Evolutionary conservation across 75 land plant species (phyloP).

Genomic region (Sequoiadendron giganteum): DNA sequence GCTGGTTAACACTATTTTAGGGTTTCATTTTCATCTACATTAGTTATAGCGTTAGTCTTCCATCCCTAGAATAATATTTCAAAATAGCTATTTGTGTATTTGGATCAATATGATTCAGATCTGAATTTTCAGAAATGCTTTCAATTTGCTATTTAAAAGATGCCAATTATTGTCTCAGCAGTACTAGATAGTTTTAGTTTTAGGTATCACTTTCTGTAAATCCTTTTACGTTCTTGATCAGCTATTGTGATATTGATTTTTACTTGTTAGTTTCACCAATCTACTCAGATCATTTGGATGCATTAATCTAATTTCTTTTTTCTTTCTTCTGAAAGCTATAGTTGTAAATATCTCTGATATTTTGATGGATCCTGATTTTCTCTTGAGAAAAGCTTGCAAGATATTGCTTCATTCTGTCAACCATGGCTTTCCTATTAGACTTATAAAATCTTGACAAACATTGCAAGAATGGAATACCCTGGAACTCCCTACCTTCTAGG

Average conservation of each 20-base stretch:
- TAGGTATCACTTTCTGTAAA: no score
- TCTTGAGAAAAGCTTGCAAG: neutral
- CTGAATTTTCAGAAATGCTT: neutral
- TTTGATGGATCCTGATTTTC: neutral
- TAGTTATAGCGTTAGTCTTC: neutral
- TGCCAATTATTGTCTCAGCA: no score
- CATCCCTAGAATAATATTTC: neutral
- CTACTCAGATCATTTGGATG: no score
- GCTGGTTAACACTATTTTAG: neutral
- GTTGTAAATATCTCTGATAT: neutral
- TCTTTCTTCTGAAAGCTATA: no score
- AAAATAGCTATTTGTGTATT: neutral
- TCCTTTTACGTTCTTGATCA: no score
- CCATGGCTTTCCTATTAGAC: neutral
- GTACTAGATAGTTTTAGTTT: no score
- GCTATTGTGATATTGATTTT: no score
- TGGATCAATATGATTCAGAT: neutral
- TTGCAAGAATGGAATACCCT: neutral
- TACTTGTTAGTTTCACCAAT: no score
- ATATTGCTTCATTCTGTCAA: neutral
- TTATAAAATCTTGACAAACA: neutral
- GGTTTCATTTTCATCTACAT: neutral
- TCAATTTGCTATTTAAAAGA: neutral
- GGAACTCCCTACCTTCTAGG: neutral
- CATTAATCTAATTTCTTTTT: no score